phyloP scores from a whole-genome alignment of 768 basidiomycete species.

The Phanerochaete carnosa region DNA sequence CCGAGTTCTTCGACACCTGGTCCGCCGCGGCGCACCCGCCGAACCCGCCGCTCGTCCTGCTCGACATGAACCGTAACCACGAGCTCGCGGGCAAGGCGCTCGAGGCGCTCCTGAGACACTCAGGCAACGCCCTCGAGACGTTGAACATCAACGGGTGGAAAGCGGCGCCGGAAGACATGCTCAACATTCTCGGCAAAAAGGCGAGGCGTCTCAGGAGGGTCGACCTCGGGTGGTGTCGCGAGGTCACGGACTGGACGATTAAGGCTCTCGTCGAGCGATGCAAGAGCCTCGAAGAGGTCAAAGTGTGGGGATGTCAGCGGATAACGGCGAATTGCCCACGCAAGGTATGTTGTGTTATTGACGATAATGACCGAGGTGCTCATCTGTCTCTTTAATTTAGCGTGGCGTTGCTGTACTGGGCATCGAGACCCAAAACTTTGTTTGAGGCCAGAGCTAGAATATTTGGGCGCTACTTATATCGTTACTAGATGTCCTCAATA shows the following conservation, averaged over 20 bases:
- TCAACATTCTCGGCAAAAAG: conserved; percentile 33
- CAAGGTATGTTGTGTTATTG: conserved; percentile 32
- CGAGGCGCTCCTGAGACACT: conserved; percentile 61
- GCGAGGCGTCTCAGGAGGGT: conserved; percentile 48
- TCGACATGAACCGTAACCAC: conserved; percentile 67
- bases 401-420: not conserved
- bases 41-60: conserved; percentile 43
- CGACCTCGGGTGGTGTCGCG: conserved; percentile 85
- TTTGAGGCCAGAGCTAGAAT: not conserved
- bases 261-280: conserved; percentile 58
- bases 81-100: conserved; percentile 53
- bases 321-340: conserved; percentile 44
- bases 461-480: not conserved
- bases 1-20: conserved; percentile 65
- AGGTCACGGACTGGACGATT: conserved; percentile 78
- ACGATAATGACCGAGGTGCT: not conserved
- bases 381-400: not conserved
- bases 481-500: not conserved
- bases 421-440: not conserved
- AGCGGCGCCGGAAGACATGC: conserved; percentile 45
- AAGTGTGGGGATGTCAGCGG: conserved; percentile 53
- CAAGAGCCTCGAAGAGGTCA: conserved; percentile 38
- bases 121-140: conserved; percentile 50
- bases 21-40: conserved; percentile 15
- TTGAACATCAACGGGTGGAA: conserved; percentile 82